phyloP scores from a whole-genome alignment of 768 basidiomycete genomes.

The Obba rivulosa region DNA sequence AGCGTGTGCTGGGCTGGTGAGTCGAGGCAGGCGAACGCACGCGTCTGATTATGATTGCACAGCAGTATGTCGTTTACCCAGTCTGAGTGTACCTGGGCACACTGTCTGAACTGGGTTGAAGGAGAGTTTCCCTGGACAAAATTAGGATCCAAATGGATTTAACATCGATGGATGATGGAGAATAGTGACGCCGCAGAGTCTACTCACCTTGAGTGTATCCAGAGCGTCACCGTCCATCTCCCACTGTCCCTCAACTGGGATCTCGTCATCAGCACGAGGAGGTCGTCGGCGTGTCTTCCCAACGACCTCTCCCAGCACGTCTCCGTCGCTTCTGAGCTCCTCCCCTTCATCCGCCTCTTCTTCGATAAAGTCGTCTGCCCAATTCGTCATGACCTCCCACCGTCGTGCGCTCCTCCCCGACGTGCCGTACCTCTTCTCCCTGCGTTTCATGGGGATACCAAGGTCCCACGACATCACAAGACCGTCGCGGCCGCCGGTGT shows the following conservation, averaged over 20 bases:
- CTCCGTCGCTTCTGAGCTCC: slow-evolving; percentile 62
- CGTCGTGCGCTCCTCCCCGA: slow-evolving; percentile 29
- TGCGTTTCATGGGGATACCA: slow-evolving; percentile 52
- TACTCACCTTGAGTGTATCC: slow-evolving; percentile 44
- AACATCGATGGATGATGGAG: too few species aligned
- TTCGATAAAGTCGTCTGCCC: slow-evolving; percentile 64
- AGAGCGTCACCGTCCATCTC: slow-evolving; percentile 60
- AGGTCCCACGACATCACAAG: slow-evolving; percentile 87
- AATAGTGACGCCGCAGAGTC: too few species aligned
- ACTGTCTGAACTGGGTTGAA: slow-evolving; percentile 75
- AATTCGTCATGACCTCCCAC: slow-evolving; percentile 85
- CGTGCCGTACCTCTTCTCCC: slow-evolving; percentile 28
- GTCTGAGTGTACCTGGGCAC: slow-evolving; percentile 84
- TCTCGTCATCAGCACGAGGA: slow-evolving; percentile 17
- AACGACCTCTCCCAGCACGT: slow-evolving; percentile 70
- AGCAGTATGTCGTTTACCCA: slow-evolving; percentile 96
- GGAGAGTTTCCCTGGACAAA: slow-evolving; percentile 16
- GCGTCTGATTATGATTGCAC: slow-evolving; percentile 87
- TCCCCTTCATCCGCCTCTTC: slow-evolving; percentile 64
- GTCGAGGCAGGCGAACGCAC: slow-evolving; percentile 32
- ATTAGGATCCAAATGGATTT: too few species aligned
- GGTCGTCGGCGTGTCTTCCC: slow-evolving; percentile 27
- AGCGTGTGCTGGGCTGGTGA: not conserved
- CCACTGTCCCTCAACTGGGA: slow-evolving; percentile 75
- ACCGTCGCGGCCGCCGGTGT: slow-evolving; percentile 87